These are phyloP conservation scores for Xerocomellus dryophilus DNA, from an alignment of 768 basidiomycete genomes.

Conservation along the genomic window DNA sequence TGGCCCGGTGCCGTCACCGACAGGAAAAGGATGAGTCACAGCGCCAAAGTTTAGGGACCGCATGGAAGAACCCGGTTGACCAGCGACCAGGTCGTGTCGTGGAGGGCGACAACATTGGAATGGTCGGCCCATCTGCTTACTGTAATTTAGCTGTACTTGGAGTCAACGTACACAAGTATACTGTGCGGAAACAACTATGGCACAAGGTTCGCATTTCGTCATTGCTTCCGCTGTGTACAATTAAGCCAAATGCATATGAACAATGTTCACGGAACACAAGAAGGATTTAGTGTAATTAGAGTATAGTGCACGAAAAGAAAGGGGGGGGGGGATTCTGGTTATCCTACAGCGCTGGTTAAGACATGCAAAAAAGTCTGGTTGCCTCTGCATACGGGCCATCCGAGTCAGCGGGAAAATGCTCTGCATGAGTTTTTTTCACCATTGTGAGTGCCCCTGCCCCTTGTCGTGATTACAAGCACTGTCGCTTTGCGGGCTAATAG, in stretches of 20 bases:
- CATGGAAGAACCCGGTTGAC: not conserved
- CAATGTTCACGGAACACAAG: conserved; percentile 12
- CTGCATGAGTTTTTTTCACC: conserved; percentile 5
- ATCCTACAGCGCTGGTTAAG: not conserved
- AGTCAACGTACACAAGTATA: conserved; percentile 10
- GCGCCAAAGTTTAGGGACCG: not conserved
- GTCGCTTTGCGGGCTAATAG: conserved; percentile 15
- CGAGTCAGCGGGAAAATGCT: not conserved
- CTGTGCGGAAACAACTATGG: conserved; percentile 1
- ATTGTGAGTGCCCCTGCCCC: not conserved
- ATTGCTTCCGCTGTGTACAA: conserved; percentile 14
- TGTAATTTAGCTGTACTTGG: conserved; percentile 26
- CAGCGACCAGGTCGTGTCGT: not conserved
- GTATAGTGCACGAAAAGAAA: conserved; percentile 13
- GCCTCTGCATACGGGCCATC: not conserved
- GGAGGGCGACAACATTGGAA: not conserved
- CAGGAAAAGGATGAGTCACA: not conserved
- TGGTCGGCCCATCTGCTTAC: not conserved
- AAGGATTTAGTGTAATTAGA: conserved; percentile 12
- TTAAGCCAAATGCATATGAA: conserved; percentile 27
- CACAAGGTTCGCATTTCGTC: conserved; percentile 17
- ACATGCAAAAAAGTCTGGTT: not conserved
- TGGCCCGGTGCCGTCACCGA: not conserved
- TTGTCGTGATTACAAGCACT: conserved; percentile 5
- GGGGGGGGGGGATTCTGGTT: not conserved